phyloP scores from a whole-genome alignment of 139 green algal genomes.

The Closterium sp. region DNA sequence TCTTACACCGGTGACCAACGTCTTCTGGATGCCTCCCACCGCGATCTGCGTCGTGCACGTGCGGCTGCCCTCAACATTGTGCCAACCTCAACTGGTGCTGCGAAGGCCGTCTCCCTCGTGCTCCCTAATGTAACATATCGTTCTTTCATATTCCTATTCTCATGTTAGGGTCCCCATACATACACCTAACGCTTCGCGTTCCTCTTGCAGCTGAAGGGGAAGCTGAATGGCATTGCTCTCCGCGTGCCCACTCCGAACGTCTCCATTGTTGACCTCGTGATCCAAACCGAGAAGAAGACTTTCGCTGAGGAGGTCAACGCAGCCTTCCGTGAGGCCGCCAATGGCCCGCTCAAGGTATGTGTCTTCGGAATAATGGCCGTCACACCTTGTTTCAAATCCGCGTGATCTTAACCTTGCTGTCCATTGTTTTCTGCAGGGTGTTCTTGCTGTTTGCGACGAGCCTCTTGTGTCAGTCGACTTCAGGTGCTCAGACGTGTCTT shows the following conservation, averaged over 20 bases:
- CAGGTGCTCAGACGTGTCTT: slow-evolving; percentile 61
- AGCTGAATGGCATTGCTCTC: slow-evolving; percentile 68
- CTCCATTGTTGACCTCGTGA: slow-evolving; percentile 64
- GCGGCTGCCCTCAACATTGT: slow-evolving; percentile 68
- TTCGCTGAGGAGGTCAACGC: slow-evolving; percentile 63
- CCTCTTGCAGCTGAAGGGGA: slow-evolving; percentile 59
- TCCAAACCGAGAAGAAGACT: slow-evolving; percentile 72
- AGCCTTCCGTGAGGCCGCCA: slow-evolving; percentile 61
- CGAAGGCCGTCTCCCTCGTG: slow-evolving; percentile 65
- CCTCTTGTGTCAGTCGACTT: slow-evolving; percentile 66
- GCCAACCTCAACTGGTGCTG: slow-evolving; percentile 64
- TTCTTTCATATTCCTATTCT: background rate
- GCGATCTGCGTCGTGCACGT: slow-evolving; percentile 61
- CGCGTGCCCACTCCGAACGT: slow-evolving; percentile 67
- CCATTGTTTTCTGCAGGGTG: slow-evolving; percentile 17
- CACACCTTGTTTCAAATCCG: no score
- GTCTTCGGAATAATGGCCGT: background rate
- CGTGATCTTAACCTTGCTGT: background rate
- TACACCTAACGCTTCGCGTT: background rate
- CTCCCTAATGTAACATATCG: slow-evolving; percentile 49
- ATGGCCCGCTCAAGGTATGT: slow-evolving; percentile 49
- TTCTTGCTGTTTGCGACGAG: slow-evolving; percentile 58
- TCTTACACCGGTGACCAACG: slow-evolving; percentile 66
- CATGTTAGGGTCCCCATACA: background rate
- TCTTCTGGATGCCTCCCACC: slow-evolving; percentile 64